These are phyloP conservation scores for Zymoseptoria pseudotritici DNA, from an alignment of 2,329 filamentous ascomycete genomes.

Conservation along the genomic window DNA sequence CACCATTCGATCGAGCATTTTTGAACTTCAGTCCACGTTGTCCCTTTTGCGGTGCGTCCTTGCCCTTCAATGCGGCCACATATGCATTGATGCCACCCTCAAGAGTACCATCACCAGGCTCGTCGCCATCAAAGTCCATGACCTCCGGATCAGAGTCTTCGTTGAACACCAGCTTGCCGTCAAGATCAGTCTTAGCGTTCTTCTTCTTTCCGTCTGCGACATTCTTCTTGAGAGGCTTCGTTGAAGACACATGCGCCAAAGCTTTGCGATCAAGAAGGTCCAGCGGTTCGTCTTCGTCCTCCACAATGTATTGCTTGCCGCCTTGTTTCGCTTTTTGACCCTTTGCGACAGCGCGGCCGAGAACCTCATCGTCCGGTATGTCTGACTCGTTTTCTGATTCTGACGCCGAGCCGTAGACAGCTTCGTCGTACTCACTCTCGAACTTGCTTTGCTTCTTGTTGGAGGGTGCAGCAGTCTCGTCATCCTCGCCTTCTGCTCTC, in stretches of 20 bases:
- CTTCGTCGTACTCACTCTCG: constrained; percentile 90
- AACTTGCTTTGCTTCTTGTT: constrained; percentile 55
- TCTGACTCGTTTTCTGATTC: constrained; percentile 52
- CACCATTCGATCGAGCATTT: constrained; percentile 37
- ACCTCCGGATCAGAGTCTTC: constrained; percentile 37
- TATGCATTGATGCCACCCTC: constrained; percentile 54
- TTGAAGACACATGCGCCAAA: constrained; percentile 86
- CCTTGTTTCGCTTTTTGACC: constrained; percentile 49
- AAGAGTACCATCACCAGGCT: constrained; percentile 35
- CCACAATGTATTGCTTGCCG: constrained; percentile 74
- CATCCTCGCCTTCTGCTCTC: constrained; percentile 59
- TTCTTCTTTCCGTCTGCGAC: constrained; percentile 33
- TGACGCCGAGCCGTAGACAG: constrained; percentile 65
- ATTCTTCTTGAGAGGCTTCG: constrained; percentile 64
- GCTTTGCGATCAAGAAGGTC: constrained; percentile 86
- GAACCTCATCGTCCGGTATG: constrained; percentile 54
- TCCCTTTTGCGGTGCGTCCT: constrained; percentile 50
- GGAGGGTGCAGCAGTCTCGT: constrained; percentile 32
- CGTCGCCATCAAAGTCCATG: constrained; percentile 50
- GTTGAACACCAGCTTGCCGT: constrained; percentile 74
- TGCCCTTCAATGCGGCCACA: constrained; percentile 52
- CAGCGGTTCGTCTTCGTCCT: constrained; percentile 89
- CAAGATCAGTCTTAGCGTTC: constrained; percentile 60
- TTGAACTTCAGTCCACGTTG: constrained; percentile 56
- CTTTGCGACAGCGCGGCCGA: constrained; percentile 41